Evolutionary conservation across 768 basidiomycete species (phyloP).

Genomic region (Sarcodon aspratus): DNA sequence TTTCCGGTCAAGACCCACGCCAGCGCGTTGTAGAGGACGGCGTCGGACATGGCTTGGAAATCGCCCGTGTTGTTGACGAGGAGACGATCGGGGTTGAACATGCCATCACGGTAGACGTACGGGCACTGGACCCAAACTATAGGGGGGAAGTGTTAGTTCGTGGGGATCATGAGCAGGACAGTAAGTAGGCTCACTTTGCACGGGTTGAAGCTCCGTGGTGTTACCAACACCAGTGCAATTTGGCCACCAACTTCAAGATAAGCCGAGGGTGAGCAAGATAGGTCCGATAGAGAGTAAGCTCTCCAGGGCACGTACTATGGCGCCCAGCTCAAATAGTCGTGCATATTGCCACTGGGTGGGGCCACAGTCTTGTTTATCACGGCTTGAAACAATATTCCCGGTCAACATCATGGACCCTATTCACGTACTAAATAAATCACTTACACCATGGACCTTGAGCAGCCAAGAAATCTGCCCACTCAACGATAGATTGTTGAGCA

Average conservation of each 20-base stretch:
- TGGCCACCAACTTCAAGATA: constrained; percentile 41
- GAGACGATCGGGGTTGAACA: constrained; percentile 53
- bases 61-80: constrained; percentile 42
- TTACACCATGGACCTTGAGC: constrained; percentile 44
- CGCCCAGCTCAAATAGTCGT: constrained; percentile 63
- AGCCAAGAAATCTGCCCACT: constrained; percentile 34
- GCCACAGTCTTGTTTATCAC: constrained; percentile 35
- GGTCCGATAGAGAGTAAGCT: not conserved
- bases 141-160: not conserved
- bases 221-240: constrained; percentile 48
- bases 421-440: constrained; percentile 9
- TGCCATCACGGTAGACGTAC: constrained; percentile 45
- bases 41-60: constrained; percentile 45
- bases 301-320: constrained; percentile 38
- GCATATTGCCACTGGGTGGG: constrained; percentile 40
- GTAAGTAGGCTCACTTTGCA: constrained; percentile 29
- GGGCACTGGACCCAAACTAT: constrained; percentile 49
- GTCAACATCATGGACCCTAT: not conserved
- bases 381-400: constrained; percentile 16
- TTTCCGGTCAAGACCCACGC: constrained; percentile 36
- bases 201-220: constrained; percentile 38
- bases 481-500: constrained; percentile 34
- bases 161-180: not conserved
- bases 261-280: no score
- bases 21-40: constrained; percentile 49